phyloP scores from a whole-genome alignment of 768 basidiomycete genomes.

The Termitomyces sp. region DNA sequence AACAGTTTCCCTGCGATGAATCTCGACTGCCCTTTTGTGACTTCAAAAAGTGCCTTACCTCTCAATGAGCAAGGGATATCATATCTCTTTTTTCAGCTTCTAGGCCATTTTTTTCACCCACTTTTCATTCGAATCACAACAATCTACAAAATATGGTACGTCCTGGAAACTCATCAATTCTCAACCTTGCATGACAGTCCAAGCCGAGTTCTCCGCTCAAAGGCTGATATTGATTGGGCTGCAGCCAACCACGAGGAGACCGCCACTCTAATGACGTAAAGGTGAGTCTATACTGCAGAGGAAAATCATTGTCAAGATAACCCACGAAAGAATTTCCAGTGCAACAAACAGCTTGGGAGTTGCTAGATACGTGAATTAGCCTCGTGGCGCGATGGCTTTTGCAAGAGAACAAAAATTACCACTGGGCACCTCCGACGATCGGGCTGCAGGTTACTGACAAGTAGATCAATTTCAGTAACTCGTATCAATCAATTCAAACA shows the following conservation, averaged over 20 bases:
- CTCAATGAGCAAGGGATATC: neutral
- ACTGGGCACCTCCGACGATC: slow-evolving; percentile 4
- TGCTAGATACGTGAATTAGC: slow-evolving; percentile 1
- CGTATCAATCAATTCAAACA: neutral
- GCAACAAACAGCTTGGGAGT: slow-evolving; percentile 18
- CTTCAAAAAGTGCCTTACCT: too few relatives aligned
- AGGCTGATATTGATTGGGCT: slow-evolving; percentile 17
- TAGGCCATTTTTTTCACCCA: neutral
- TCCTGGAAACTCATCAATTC: neutral
- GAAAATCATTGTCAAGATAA: neutral
- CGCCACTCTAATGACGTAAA: slow-evolving; percentile 4
- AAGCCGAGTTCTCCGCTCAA: neutral
- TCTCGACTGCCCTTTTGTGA: too few relatives aligned
- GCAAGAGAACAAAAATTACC: slow-evolving; percentile 1
- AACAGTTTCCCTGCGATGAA: too few relatives aligned
- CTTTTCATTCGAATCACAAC: neutral
- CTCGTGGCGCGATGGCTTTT: neutral
- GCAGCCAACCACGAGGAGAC: slow-evolving; percentile 14
- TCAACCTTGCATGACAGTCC: neutral
- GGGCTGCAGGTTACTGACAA: slow-evolving; percentile 13
- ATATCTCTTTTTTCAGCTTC: neutral
- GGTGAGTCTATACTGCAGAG: neutral
- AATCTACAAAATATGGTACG: neutral
- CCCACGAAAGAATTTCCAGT: slow-evolving; percentile 16
- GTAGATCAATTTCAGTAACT: neutral